Evolutionary conservation across 495 filamentous ascomycete species (phyloP).

Genomic region (Collariella sp.): DNA sequence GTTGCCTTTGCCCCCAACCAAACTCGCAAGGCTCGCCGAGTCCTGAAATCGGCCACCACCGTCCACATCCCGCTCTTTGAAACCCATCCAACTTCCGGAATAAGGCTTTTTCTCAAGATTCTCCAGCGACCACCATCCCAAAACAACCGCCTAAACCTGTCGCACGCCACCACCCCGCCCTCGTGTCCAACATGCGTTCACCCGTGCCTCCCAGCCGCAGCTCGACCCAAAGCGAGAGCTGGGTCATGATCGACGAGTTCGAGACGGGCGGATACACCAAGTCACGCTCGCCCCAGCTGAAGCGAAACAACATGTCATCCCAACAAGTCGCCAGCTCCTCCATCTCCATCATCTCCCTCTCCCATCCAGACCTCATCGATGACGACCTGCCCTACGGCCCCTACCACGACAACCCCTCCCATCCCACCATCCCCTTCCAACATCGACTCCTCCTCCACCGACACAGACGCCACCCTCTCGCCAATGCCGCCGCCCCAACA

Average conservation of each 20-base stretch:
- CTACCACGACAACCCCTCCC: not conserved
- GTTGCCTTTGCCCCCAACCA: too few species aligned
- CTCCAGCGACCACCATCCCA: too few species aligned
- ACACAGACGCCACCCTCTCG: constrained; percentile 8
- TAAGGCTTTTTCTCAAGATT: too few species aligned
- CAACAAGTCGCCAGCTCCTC: constrained; percentile 7
- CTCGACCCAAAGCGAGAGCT: not conserved
- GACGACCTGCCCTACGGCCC: not conserved
- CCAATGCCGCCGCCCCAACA: not conserved
- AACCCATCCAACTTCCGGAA: too few species aligned
- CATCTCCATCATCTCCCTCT: not conserved
- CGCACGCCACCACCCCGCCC: too few species aligned
- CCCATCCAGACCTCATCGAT: not conserved
- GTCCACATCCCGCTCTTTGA: too few species aligned
- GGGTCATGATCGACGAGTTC: not conserved
- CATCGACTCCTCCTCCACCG: constrained; percentile 5
- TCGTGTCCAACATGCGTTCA: constrained; percentile 4
- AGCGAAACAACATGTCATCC: constrained; percentile 25
- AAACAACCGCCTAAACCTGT: too few species aligned
- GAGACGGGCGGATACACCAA: constrained; percentile 13
- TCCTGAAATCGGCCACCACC: too few species aligned
- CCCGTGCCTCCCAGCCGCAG: not conserved
- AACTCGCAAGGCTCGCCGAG: too few species aligned
- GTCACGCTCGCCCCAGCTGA: constrained; percentile 22
- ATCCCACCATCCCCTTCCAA: constrained; percentile 4